phyloP scores from a whole-genome alignment of 2,329 filamentous ascomycete genomes.

The Aspergillus phoenicis region DNA sequence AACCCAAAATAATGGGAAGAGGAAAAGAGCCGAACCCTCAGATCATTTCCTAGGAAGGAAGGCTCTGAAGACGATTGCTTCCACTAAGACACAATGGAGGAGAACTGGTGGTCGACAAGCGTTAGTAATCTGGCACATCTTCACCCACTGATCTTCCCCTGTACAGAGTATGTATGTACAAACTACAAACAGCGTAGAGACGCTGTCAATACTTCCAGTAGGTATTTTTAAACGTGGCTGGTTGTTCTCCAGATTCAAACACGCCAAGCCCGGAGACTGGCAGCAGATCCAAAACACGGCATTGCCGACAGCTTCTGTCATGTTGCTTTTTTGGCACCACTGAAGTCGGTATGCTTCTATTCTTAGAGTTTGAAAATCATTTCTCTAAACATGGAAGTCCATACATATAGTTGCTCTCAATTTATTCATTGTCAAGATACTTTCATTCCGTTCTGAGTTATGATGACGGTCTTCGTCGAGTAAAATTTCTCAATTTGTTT shows the following conservation, averaged over 20 bases:
- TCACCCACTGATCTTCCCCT: background rate
- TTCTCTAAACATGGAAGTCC: background rate
- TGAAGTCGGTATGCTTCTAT: too few relatives aligned
- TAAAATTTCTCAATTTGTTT: background rate
- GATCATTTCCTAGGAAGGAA: constrained; percentile 7
- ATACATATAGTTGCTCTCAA: background rate
- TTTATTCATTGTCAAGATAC: background rate
- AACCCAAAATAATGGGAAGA: background rate
- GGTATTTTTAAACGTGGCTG: background rate
- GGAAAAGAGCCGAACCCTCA: background rate
- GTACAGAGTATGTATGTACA: too few relatives aligned
- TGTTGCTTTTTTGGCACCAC: background rate
- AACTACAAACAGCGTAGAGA: too few relatives aligned
- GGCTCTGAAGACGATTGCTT: background rate
- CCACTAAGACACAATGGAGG: background rate
- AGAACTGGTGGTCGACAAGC: background rate
- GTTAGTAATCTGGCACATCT: background rate
- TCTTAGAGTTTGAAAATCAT: background rate
- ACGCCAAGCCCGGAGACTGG: constrained; percentile 27
- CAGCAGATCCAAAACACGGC: background rate
- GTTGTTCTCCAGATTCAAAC: constrained; percentile 23
- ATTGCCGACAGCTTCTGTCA: background rate
- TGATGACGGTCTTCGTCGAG: background rate
- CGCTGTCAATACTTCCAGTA: background rate
- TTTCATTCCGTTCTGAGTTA: background rate